Conservation (phyloP, 257 asterid genomes). For the Solanum etuberosum region DNA sequence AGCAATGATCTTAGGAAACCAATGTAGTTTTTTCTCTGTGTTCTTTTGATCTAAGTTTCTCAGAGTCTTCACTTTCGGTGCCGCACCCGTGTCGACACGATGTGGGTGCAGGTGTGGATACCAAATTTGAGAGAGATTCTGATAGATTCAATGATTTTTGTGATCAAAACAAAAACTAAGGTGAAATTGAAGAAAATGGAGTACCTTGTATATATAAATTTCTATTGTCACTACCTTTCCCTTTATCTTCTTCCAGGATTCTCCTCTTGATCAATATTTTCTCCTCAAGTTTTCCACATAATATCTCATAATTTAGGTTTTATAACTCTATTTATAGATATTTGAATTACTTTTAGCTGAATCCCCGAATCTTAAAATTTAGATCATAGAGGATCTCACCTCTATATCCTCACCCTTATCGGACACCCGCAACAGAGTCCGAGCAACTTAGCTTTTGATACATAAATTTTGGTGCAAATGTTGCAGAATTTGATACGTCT, state of each 20-base stretch:
- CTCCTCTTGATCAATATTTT: too few species aligned
- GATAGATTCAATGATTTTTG: not conserved
- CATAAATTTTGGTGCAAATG: not conserved
- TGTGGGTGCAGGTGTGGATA: not conserved
- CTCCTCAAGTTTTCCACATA: not conserved
- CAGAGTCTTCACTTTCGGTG: not conserved
- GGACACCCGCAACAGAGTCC: not conserved
- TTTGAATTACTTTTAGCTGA: not conserved
- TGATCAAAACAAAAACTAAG: not conserved
- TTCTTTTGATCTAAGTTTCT: not conserved
- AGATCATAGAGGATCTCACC: not conserved
- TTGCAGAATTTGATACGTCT: conserved; percentile 5
- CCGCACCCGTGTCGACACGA: not conserved
- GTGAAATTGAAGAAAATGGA: not conserved
- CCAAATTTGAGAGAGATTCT: not conserved
- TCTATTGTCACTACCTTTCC: not conserved
- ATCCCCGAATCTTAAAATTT: not conserved
- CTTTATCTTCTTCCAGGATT: too few species aligned
- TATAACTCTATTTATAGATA: not conserved
- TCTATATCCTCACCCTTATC: not conserved
- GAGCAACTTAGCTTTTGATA: not conserved
- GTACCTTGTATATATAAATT: not conserved
- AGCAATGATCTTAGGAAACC: not conserved
- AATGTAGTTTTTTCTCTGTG: not conserved
- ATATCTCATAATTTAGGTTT: not conserved